Conservation (phyloP, 306 rosid species). For the Castanopsis chinensis region DNA sequence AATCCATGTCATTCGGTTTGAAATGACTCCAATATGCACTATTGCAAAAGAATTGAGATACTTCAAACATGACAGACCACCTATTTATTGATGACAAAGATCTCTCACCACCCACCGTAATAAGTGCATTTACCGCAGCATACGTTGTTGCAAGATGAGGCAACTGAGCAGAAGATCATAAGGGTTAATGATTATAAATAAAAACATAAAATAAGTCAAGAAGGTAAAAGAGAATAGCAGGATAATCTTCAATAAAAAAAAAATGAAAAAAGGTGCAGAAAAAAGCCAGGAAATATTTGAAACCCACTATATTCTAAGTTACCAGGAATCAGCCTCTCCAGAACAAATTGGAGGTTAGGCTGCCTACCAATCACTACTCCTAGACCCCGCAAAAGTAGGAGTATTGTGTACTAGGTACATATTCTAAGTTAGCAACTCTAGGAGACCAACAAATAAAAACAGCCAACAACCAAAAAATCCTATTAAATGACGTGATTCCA, state of each 20-base stretch:
- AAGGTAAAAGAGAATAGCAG: not conserved
- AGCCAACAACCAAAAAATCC: not conserved
- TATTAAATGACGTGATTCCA: not conserved
- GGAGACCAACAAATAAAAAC: not conserved
- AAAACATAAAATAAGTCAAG: not conserved
- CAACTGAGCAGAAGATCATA: slow-evolving; percentile 51
- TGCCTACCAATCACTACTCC: too few species aligned
- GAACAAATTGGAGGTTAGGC: too few species aligned
- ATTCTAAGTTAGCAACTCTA: not conserved
- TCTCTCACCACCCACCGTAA: slow-evolving; percentile 70
- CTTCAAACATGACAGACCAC: slow-evolving; percentile 55
- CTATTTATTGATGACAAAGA: slow-evolving; percentile 85
- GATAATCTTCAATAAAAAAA: not conserved
- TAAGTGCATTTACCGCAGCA: slow-evolving; percentile 87
- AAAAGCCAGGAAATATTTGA: not conserved
- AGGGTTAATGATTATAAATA: slow-evolving; percentile 4
- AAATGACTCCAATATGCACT: slow-evolving; percentile 7
- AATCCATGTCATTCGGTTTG: slow-evolving; percentile 26
- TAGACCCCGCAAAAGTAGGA: too few species aligned
- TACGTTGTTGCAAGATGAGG: slow-evolving; percentile 98
- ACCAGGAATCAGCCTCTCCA: not conserved
- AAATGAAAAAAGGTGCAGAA: not conserved
- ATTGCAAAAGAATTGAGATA: slow-evolving; percentile 8
- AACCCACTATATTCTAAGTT: not conserved
- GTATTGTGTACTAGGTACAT: not conserved